A percentile compares a stretch with the other conserved stretches of the same genome.
Evolutionary conservation across 2,329 filamentous ascomycete genomes (phyloP).

Genomic region (Ophiocordyceps camponoti-leonardi): DNA sequence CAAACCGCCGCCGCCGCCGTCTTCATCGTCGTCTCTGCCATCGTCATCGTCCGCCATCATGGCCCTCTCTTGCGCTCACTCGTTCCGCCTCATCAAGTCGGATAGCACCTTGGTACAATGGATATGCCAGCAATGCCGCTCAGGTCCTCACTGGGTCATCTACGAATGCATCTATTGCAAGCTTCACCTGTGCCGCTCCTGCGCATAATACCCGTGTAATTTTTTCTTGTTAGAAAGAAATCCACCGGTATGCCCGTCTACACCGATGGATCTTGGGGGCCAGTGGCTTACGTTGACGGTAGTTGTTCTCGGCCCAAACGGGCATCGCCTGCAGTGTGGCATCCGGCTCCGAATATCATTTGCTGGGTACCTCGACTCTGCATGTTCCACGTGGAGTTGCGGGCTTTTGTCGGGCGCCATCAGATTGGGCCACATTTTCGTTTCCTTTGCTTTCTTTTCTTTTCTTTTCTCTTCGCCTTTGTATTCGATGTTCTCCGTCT

Average conservation of each 20-base stretch:
- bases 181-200: slow-evolving; percentile 44
- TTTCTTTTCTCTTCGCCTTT: background rate
- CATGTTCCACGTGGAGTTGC: slow-evolving; percentile 14
- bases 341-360: background rate
- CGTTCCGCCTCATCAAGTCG: slow-evolving; percentile 49
- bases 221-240: no score
- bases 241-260: no score
- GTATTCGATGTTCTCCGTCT: no score
- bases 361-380: slow-evolving; percentile 5
- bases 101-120: slow-evolving; percentile 48
- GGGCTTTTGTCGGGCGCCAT: background rate
- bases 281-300: no score
- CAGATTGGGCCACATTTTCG: no score
- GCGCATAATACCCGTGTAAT: no score
- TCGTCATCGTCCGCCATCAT: slow-evolving; percentile 11
- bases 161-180: slow-evolving; percentile 55
- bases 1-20: no score
- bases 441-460: background rate
- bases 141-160: slow-evolving; percentile 50
- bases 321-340: slow-evolving; percentile 1
- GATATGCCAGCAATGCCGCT: slow-evolving; percentile 46
- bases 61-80: slow-evolving; percentile 40
- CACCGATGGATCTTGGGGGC: no score
- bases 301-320: no score
- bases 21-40: background rate